Conservation (phyloP, 805 yeast species). For the Starmerella bombicola region DNA sequence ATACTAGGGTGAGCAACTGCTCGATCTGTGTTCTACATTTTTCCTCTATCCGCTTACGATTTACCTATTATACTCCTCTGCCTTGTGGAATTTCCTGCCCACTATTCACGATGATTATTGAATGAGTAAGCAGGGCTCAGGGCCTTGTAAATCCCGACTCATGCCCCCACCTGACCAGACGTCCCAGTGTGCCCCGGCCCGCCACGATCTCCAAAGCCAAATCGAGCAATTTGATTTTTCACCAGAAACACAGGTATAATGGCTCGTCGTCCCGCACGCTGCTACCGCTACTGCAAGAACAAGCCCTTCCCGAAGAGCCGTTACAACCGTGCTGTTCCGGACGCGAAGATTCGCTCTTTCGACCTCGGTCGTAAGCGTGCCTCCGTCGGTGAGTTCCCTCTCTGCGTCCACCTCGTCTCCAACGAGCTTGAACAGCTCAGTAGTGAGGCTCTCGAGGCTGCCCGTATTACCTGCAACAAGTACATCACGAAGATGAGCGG, state of each 20-base stretch:
- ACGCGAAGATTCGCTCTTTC: slow-evolving; percentile 96
- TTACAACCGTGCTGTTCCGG: slow-evolving; percentile 99
- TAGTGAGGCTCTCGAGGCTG: slow-evolving; percentile 99
- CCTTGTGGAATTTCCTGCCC: too few species aligned
- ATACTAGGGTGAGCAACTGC: too few species aligned
- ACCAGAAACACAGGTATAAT: slow-evolving; percentile 39
- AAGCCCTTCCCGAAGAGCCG: slow-evolving; percentile 99
- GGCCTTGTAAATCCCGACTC: too few species aligned
- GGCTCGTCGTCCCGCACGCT: slow-evolving; percentile 99
- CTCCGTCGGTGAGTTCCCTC: slow-evolving; percentile 97
- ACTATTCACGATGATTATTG: too few species aligned
- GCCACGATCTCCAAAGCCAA: too few species aligned
- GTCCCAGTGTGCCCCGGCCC: too few species aligned
- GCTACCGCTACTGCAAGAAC: slow-evolving; percentile 99
- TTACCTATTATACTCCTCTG: too few species aligned
- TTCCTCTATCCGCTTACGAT: too few species aligned
- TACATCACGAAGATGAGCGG: slow-evolving; percentile 96
- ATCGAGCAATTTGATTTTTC: slow-evolving; percentile 3
- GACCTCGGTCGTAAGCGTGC: slow-evolving; percentile 99
- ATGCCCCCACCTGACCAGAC: too few species aligned
- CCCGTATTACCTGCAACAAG: slow-evolving; percentile 99
- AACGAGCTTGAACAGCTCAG: slow-evolving; percentile 99
- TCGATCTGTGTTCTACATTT: too few species aligned
- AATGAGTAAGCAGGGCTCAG: too few species aligned
- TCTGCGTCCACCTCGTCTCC: slow-evolving; percentile 97